Evolutionary conservation across 305 asterid genomes (phyloP), one percentile per base, ranked within the genome.

Genomic region (Fraxinus albicans): DNA sequence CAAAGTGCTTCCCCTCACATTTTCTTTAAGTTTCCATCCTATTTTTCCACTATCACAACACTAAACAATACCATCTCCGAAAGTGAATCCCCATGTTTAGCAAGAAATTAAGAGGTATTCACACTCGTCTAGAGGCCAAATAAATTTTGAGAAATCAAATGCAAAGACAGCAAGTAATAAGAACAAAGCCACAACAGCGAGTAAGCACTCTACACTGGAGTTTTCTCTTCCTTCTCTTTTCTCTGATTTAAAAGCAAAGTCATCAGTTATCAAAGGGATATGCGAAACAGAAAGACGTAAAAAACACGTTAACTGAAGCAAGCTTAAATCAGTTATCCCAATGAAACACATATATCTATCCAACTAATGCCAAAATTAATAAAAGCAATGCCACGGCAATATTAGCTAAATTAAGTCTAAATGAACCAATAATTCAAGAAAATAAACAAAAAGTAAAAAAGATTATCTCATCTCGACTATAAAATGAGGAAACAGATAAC

Each of bases 331-430:
- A 40, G 6, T 27, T 13, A 70, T 70, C 76, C 76, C 10, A 70
- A 70, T 29, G 76, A 31, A 70, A 70, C 21, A 7, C 29, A 23
- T 65, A 23, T 3, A 25, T 65, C 34, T 25, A 65, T 4, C 76
- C 73, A 73, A 72, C 80, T 70, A 83, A 81, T 50, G 60, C 70
- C 74, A 69, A 60, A 77, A 60, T 58, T 65, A 25, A 77, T 44
- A 23, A 65, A 65, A 65, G 73, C 76, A 29, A 69, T 31, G 34
- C 21, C 77, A 21, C 60, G 53, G 35, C 29, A n/a, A 42, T 34
- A 23, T 74, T n/a, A 80, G 58, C 79, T 75, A 38, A 86, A 31
- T 13, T 27, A 78, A 77, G 63, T 44, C 74, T 3, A 8, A 78
- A 17, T 12, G 74, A 15, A 35, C 69, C 72, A 76, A 77, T 47